Evolutionary conservation across 352 stramenopile genomes (phyloP), one percentile per base, ranked within the genome.

Genomic region (Phytopythium aichiense): DNA sequence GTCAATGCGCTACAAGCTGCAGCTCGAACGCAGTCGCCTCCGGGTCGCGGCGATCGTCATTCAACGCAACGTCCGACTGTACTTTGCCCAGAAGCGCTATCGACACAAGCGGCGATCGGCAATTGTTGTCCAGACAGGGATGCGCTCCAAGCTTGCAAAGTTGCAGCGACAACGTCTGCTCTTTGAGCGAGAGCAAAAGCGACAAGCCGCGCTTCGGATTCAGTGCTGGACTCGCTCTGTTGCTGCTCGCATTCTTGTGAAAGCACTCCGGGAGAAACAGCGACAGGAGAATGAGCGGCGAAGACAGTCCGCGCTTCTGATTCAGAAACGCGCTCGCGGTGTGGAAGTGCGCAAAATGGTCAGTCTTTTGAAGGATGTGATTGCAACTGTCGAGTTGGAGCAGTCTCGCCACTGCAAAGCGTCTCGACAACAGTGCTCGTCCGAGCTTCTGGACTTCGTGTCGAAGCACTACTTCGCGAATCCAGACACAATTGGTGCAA

Each of bases 251-350:
- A 63, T 65, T 20, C 13, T 61, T 18, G 71, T 71, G 16, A 46
- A 38, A 13, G 61, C 71, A 46, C 57, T 81, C 3, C 67, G 77
- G 1, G 58, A 65, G 23, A 38, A 76, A 38, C 31, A 72, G 28
- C 60, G 43, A 31, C 64, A 59, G 7, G 66, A 78, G 58, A 64
- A 68, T 28, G 49, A 65, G 37, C 62, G 77, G n/a, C 43, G 72
- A 22, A 58, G 72, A 40, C 69, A 71, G 25, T 84, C 70, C 0
- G 75, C 81, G 16, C 31, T 85, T 55, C 56, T 88, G 11, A 83
- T 90, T 50, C 79, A 88, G 58, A 87, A 85, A 38, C 68, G 77
- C 7, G 69, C 76, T 0, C 72, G 81, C 0, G 77, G 76, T 12
- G 67, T 79, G 8, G 81, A 88, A 43, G 77, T 69, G 1, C 69